These are phyloP conservation scores for Fusarium vanettenii DNA, from an alignment of 2,329 filamentous ascomycete genomes.

Conservation along the genomic window DNA sequence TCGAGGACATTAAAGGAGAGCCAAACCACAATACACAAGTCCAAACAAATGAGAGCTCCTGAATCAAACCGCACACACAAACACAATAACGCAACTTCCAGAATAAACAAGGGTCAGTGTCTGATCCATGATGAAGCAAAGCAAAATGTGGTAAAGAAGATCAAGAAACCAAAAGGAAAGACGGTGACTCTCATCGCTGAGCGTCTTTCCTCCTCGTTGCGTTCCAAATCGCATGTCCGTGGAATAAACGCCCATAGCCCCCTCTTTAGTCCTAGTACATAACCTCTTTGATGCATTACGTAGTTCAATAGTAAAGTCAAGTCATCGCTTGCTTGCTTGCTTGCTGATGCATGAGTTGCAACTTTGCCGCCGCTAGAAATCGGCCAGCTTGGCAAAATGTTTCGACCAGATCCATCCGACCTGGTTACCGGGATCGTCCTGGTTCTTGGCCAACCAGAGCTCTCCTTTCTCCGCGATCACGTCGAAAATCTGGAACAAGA, in stretches of 20 bases:
- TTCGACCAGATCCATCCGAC: slow-evolving; percentile 99
- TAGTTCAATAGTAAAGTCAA: slow-evolving; percentile 30
- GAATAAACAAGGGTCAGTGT: slow-evolving; percentile 23
- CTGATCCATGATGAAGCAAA: slow-evolving; percentile 12
- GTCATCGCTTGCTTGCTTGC: slow-evolving; percentile 7
- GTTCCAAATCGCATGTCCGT: slow-evolving; percentile 34
- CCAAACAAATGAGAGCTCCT: slow-evolving; percentile 34
- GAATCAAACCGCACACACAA: slow-evolving; percentile 26
- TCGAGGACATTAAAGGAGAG: slow-evolving; percentile 26
- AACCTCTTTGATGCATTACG: slow-evolving; percentile 40
- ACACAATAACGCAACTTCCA: slow-evolving; percentile 21
- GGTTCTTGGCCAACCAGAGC: slow-evolving; percentile 96
- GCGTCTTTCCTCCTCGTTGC: slow-evolving; percentile 30
- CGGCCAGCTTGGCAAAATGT: slow-evolving; percentile 82
- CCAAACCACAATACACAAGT: slow-evolving; percentile 33
- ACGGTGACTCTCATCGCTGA: slow-evolving; percentile 19
- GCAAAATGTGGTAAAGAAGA: slow-evolving; percentile 25
- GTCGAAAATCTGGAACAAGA: slow-evolving; percentile 74
- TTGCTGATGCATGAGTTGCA: slow-evolving; percentile 22
- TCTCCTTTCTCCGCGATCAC: slow-evolving; percentile 97
- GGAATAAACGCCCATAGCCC: slow-evolving; percentile 40
- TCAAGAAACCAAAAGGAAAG: slow-evolving; percentile 26
- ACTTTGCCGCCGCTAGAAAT: slow-evolving; percentile 51
- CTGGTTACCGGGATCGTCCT: slow-evolving; percentile 83
- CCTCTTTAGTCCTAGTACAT: slow-evolving; percentile 39